phyloP scores from a whole-genome alignment of 306 rosid genomes.

The Oemleria cerasiformis region DNA sequence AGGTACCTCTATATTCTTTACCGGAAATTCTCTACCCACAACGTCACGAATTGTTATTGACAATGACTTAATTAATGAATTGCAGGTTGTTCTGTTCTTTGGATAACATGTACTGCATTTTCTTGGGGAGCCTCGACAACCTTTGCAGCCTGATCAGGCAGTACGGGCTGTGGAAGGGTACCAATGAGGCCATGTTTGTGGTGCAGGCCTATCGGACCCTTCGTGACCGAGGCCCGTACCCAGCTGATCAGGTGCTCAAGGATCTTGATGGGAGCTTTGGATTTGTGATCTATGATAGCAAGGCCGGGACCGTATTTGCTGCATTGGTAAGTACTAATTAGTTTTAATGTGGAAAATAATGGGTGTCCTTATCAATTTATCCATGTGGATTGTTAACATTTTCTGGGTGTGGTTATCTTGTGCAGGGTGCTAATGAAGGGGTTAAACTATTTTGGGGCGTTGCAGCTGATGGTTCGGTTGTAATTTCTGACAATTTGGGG shows the following conservation, averaged over 20 bases:
- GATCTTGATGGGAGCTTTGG: slow-evolving; percentile 85
- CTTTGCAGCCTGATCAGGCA: slow-evolving; percentile 65
- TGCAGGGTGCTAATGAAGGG: slow-evolving; percentile 67
- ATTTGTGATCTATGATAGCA: slow-evolving; percentile 67
- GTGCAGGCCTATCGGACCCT: slow-evolving; percentile 81
- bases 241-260: slow-evolving; percentile 89
- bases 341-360: not conserved
- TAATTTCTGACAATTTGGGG: slow-evolving; percentile 67
- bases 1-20: not conserved
- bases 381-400: not conserved
- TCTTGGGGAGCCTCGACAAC: slow-evolving; percentile 67
- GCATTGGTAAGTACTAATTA: slow-evolving; percentile 48
- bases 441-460: slow-evolving; percentile 77
- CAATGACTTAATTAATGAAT: not conserved
- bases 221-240: slow-evolving; percentile 88
- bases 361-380: not conserved
- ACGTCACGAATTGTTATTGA: no score
- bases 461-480: slow-evolving; percentile 77
- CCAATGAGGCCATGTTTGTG: slow-evolving; percentile 75
- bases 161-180: slow-evolving; percentile 69
- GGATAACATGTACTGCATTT: slow-evolving; percentile 73
- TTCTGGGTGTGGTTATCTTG: slow-evolving; percentile 17
- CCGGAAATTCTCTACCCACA: no score
- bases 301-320: slow-evolving; percentile 59
- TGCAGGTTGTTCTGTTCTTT: slow-evolving; percentile 80